Conservation (phyloP, 108 stramenopile species). For the Nitzschia putrida region DNA sequence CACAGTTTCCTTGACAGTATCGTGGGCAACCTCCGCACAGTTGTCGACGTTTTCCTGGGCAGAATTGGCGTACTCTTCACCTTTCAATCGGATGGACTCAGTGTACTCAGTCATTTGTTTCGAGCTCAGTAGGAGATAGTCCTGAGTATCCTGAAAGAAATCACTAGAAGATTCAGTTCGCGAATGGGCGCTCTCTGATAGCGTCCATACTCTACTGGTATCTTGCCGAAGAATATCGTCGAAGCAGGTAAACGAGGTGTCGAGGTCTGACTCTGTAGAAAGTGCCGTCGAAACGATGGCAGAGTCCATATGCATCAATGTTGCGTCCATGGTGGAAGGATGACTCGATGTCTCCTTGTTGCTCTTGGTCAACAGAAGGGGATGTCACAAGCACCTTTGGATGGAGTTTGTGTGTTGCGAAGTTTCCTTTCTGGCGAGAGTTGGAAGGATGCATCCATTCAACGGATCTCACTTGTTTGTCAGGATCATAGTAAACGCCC, state of each 20-base stretch:
- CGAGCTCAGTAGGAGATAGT: not conserved
- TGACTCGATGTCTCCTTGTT: too few species aligned
- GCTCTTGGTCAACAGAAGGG: too few species aligned
- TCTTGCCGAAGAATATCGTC: constrained; percentile 1
- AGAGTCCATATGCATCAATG: too few species aligned
- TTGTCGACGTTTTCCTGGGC: not conserved
- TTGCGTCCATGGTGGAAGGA: too few species aligned
- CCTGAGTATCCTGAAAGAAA: not conserved
- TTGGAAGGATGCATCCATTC: not conserved
- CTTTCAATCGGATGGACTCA: not conserved
- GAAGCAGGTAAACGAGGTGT: constrained; percentile 4
- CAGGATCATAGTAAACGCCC: too few species aligned
- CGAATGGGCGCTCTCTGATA: not conserved
- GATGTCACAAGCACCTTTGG: too few species aligned
- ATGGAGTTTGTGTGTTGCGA: not conserved
- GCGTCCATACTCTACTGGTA: not conserved
- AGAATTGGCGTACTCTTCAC: constrained; percentile 5
- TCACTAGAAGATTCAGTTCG: not conserved
- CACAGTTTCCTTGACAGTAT: not conserved
- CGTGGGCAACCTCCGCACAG: not conserved
- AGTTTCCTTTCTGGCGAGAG: not conserved
- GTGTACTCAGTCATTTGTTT: constrained; percentile 1
- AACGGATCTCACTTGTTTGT: not conserved
- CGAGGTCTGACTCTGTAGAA: not conserved
- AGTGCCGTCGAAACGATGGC: not conserved